A percentile compares a stretch with the other conserved stretches of the same genome.
Evolutionary conservation across 164 flowering plant genomes (phyloP).

Genomic region (Saururus chinensis): DNA sequence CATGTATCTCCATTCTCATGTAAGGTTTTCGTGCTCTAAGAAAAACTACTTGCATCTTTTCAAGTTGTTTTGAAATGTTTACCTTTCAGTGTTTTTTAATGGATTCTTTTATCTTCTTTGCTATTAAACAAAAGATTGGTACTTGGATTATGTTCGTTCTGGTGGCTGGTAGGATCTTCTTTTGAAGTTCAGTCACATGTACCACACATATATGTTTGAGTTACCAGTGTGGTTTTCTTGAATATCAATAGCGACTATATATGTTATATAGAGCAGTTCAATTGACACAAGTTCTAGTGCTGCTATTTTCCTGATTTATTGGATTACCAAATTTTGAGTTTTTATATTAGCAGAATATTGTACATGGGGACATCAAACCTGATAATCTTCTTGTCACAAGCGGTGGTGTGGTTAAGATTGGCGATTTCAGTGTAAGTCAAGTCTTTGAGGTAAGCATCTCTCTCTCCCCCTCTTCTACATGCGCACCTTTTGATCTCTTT

Average conservation of each 20-base stretch:
- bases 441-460: constrained; percentile 68
- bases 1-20: constrained; percentile 94
- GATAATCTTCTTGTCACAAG: constrained; percentile 80
- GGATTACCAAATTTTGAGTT: neutral
- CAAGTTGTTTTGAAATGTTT: neutral
- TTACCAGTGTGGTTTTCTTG: too few relatives aligned
- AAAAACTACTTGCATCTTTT: neutral
- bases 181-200: too few relatives aligned
- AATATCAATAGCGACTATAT: too few relatives aligned
- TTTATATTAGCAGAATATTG: constrained; percentile 50
- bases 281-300: neutral
- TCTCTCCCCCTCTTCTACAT: neutral
- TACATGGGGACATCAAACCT: constrained; percentile 96
- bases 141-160: too few relatives aligned
- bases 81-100: too few relatives aligned
- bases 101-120: neutral
- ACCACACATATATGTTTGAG: too few relatives aligned
- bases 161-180: too few relatives aligned
- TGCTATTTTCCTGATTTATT: neutral
- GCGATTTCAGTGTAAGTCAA: constrained; percentile 96
- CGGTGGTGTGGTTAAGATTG: constrained; percentile 79
- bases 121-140: too few relatives aligned
- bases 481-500: neutral
- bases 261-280: too few relatives aligned
- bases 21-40: constrained; percentile 22